Conservation (phyloP, 106 monocot genomes). For the Hemerocallis citrina region DNA sequence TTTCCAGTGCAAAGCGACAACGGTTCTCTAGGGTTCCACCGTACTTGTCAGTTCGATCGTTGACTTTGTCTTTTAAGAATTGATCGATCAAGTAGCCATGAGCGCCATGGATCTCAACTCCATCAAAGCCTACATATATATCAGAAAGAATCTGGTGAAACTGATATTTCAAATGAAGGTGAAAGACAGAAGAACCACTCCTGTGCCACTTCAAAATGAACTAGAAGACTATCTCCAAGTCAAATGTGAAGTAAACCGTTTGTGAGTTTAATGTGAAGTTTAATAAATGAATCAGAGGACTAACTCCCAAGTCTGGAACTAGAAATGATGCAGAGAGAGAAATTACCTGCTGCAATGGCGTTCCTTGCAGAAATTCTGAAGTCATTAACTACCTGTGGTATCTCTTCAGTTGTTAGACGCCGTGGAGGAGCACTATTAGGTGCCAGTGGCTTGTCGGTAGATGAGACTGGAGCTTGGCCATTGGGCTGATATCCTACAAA, state of each 20-base stretch:
- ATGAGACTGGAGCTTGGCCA: constrained; percentile 51
- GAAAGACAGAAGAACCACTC: too few species aligned
- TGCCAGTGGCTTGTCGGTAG: constrained; percentile 24
- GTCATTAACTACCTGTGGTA: constrained; percentile 42
- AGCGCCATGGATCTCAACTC: constrained; percentile 67
- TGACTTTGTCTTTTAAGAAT: constrained; percentile 44
- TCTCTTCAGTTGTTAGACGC: constrained; percentile 33
- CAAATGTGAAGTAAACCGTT: too few species aligned
- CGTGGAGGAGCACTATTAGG: constrained; percentile 33
- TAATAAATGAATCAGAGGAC: too few species aligned
- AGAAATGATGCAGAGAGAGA: neutral
- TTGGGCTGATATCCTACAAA: constrained; percentile 37
- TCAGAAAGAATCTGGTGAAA: neutral
- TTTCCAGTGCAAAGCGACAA: constrained; percentile 56
- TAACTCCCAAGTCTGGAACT: too few species aligned
- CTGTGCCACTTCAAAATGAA: too few species aligned
- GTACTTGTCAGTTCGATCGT: constrained; percentile 52
- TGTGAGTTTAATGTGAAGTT: too few species aligned
- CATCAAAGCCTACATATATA: constrained; percentile 42
- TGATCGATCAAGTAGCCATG: constrained; percentile 60
- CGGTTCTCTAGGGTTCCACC: constrained; percentile 61
- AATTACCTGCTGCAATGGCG: constrained; percentile 59
- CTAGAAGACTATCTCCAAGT: too few species aligned
- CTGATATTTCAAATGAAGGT: too few species aligned
- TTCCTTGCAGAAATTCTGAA: constrained; percentile 51